A percentile compares a stretch with the other conserved stretches of the same genome.
These are phyloP conservation scores for Cnidoscolus chayamansa DNA, from an alignment of 441 rosid species.

Conservation along the genomic window DNA sequence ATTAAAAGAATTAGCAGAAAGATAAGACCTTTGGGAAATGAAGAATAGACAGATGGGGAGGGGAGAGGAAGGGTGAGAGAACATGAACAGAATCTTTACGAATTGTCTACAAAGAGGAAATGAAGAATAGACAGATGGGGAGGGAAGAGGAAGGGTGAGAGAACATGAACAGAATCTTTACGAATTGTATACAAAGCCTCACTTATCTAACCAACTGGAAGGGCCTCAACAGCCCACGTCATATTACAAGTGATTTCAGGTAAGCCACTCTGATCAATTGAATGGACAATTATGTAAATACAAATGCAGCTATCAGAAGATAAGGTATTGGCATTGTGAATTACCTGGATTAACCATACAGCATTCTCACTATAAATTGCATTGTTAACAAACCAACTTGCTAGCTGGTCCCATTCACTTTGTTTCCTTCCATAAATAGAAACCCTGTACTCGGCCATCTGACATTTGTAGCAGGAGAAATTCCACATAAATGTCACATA, in stretches of 20 bases:
- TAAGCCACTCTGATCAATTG: neutral
- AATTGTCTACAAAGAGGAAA: neutral
- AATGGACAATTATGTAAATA: neutral
- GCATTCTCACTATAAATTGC: conserved; percentile 68
- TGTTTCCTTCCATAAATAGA: conserved; percentile 76
- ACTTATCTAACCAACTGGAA: neutral
- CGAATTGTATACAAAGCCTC: neutral
- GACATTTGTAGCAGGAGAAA: conserved; percentile 20
- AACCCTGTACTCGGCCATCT: conserved; percentile 76
- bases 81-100: neutral
- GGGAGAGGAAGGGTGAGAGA: neutral
- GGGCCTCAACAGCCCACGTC: neutral
- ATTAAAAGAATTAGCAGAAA: neutral
- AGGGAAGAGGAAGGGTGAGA: neutral
- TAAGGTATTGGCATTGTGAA: conserved; percentile 3
- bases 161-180: neutral
- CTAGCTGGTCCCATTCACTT: conserved; percentile 85
- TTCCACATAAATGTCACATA: neutral
- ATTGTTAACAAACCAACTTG: conserved; percentile 76
- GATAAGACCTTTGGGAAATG: neutral
- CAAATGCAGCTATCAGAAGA: conserved; percentile 1
- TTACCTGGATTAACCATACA: conserved; percentile 76
- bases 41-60: neutral
- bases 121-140: neutral
- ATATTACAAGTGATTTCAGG: neutral